A percentile compares a stretch with the other conserved stretches of the same genome.
Conservation (phyloP, 83 land plant species). For the Thuja plicata region DNA sequence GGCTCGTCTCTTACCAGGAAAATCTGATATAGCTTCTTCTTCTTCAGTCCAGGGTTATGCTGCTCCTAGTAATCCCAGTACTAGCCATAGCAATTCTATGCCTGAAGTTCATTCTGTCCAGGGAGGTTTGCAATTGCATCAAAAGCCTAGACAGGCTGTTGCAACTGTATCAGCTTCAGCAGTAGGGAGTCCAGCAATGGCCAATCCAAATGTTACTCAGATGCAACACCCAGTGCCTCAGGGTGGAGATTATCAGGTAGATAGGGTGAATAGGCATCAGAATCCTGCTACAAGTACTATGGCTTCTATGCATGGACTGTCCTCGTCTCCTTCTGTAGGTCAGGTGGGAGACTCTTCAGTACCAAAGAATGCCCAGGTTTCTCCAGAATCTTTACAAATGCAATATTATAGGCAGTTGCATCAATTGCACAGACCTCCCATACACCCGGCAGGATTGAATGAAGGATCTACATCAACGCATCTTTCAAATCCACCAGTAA, state of each 20-base stretch:
- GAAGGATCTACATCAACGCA: constrained; percentile 19
- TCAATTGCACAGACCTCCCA: constrained; percentile 35
- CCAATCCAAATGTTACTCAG: constrained; percentile 16
- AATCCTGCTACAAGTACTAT: constrained; percentile 33
- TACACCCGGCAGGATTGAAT: constrained; percentile 26
- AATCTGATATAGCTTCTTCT: constrained; percentile 29
- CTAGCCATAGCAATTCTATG: constrained; percentile 47
- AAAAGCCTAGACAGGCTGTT: constrained; percentile 31
- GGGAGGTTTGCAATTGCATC: constrained; percentile 29
- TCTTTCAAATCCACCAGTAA: constrained; percentile 24
- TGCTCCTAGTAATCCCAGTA: constrained; percentile 32
- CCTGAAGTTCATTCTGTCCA: constrained; percentile 50
- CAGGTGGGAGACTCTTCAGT: constrained; percentile 31
- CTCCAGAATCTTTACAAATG: constrained; percentile 39
- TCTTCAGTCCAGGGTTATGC: constrained; percentile 25
- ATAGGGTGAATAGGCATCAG: constrained; percentile 22
- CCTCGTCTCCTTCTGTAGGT: constrained; percentile 23
- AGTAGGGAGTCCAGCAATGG: constrained; percentile 4
- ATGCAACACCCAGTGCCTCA: constrained; percentile 27
- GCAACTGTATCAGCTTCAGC: constrained; percentile 25
- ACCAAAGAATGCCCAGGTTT: constrained; percentile 24
- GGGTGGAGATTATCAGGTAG: constrained; percentile 36
- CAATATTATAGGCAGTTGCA: constrained; percentile 41
- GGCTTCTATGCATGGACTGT: constrained; percentile 31
- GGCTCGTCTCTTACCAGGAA: constrained; percentile 15